These are phyloP conservation scores for Chlorella sp. DNA, from an alignment of 139 green algal genomes.

Conservation along the genomic window DNA sequence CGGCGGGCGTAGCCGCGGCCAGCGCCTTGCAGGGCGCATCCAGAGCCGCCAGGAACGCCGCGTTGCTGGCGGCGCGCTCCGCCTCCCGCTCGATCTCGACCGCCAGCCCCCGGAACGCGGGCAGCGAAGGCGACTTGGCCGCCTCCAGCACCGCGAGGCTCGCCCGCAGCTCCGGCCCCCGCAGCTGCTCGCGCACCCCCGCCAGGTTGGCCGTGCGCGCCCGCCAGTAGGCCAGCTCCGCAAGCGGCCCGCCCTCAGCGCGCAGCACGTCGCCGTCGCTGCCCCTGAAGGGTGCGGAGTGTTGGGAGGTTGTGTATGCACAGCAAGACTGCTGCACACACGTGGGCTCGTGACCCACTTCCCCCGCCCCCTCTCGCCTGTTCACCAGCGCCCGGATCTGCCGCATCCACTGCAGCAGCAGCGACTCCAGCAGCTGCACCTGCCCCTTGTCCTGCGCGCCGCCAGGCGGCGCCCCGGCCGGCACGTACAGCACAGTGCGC, in stretches of 20 bases:
- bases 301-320: too few species aligned
- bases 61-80: constrained; percentile 79
- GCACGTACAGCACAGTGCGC: constrained; percentile 85
- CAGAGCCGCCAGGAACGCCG: constrained; percentile 74
- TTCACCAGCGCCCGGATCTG: constrained; percentile 85
- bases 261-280: constrained; percentile 11
- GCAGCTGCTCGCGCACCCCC: constrained; percentile 76
- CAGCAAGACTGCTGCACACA: too few species aligned
- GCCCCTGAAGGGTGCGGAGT: not conserved
- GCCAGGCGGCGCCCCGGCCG: constrained; percentile 37
- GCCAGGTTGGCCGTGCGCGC: constrained; percentile 72
- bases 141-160: constrained; percentile 62
- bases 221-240: constrained; percentile 89
- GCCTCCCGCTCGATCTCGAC: constrained; percentile 76
- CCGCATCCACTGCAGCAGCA: constrained; percentile 84
- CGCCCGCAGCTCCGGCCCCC: constrained; percentile 10
- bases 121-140: constrained; percentile 75
- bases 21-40: constrained; percentile 69
- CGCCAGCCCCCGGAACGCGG: constrained; percentile 71
- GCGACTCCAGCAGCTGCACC: constrained; percentile 84
- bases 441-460: constrained; percentile 69
- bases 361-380: constrained; percentile 27
- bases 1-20: not conserved
- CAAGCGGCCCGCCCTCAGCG: constrained; percentile 63
- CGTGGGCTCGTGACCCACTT: too few species aligned